Evolutionary conservation across 2,329 filamentous ascomycete genomes (phyloP), one percentile per base, ranked within the genome.

Genomic region (Diplodia mutila): DNA sequence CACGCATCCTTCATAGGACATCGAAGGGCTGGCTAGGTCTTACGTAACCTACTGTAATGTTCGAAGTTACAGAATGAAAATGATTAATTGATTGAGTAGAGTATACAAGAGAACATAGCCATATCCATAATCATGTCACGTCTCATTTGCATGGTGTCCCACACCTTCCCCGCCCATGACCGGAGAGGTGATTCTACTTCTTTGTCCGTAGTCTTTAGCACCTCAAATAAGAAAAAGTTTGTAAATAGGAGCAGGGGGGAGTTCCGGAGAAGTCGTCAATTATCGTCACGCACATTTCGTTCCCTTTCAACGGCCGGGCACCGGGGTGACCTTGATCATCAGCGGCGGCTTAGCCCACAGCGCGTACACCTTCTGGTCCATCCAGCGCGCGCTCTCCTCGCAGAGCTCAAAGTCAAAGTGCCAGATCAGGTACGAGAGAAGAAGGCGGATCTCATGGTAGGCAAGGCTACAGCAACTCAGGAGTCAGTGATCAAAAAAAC

Each of bases 331-430:
- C 70, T 73, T 79, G 21, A 78, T 73, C 69, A 75, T 75, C 42
- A 80, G 61, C 21, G 70, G 66, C 23, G 69, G 69, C 67, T 80
- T 80, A 66, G 76, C 71, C 80, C 80, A 82, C 8, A 81, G 68
- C 3, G 72, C 72, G 49, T 72, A 81, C 0, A 72, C 73, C 6
- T 72, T 65, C 69, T 82, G 80, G 1, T 76, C 68, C 25, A 37
- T 3, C 77, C 74, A 77, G 21, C 74, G 61, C 14, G 72, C 68
- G 68, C 75, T 77, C 64, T 80, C 77, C 0, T 74, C 67, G 14
- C 69, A 72, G 4, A 81, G 73, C 25, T 77, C 72, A 2, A 82
- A 52, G 48, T 82, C 80, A 42, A 81, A 82, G 34, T 75, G 71
- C 66, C 74, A 80, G 16, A 65, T 1, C 51, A 65, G 27, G n/a